phyloP scores from a whole-genome alignment of 306 rosid species.

The Cajanus cajan region DNA sequence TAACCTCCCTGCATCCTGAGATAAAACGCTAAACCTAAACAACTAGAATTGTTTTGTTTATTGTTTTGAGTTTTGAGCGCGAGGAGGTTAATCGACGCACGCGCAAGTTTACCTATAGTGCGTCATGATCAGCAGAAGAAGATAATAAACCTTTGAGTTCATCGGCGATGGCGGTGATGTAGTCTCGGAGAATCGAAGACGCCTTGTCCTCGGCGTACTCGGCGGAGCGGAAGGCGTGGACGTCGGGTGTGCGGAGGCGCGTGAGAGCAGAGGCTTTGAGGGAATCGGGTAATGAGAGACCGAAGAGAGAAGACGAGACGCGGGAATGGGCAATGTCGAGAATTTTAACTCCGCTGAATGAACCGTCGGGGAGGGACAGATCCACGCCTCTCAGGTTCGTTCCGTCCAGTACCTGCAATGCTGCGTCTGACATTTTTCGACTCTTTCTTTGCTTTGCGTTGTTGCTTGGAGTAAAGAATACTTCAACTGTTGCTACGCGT shows the following conservation, averaged over 20 bases:
- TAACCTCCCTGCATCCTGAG: background rate
- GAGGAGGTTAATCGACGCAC: background rate
- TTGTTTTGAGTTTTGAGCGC: background rate
- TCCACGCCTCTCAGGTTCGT: conserved; percentile 47
- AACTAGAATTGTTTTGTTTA: background rate
- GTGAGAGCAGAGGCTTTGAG: conserved; percentile 58
- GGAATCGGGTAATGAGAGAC: conserved; percentile 55
- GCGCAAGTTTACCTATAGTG: conserved; percentile 8
- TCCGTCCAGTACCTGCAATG: conserved; percentile 71
- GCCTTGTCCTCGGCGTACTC: conserved; percentile 48
- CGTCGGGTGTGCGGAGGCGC: conserved; percentile 40
- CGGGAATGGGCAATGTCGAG: conserved; percentile 66
- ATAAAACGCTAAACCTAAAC: background rate
- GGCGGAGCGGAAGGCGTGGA: conserved; percentile 33
- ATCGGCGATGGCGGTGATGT: conserved; percentile 78
- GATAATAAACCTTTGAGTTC: conserved; percentile 61
- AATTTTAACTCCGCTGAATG: conserved; percentile 56
- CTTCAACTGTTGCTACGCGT: background rate
- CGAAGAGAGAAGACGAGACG: conserved; percentile 57
- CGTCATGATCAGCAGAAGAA: background rate
- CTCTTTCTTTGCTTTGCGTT: background rate
- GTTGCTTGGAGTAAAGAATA: background rate
- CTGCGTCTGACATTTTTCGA: conserved; percentile 71
- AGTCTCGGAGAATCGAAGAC: conserved; percentile 44
- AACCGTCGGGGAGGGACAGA: conserved; percentile 41